Evolutionary conservation across 2,329 filamentous ascomycete genomes (phyloP).

Genomic region (Cercospora sesami): DNA sequence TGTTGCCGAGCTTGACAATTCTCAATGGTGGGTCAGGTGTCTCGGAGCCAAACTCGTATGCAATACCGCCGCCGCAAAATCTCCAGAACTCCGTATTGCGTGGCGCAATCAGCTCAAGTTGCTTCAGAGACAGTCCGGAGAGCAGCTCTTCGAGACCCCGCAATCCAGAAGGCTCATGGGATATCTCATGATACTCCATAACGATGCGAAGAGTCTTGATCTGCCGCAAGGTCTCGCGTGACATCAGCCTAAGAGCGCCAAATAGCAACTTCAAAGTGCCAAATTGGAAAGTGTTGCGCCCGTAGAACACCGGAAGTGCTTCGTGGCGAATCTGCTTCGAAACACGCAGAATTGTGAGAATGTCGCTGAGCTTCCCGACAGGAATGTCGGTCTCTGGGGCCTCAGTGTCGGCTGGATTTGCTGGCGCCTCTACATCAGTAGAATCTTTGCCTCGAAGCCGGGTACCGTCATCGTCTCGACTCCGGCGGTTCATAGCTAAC

Average conservation of each 20-base stretch:
- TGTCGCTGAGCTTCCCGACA: not conserved
- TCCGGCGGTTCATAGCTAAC: too few relatives aligned
- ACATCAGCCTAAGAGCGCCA: not conserved
- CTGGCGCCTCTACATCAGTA: too few relatives aligned
- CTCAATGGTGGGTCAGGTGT: not conserved
- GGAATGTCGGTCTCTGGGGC: not conserved
- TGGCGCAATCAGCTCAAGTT: not conserved
- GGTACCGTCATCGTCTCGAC: not conserved
- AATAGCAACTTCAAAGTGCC: not conserved
- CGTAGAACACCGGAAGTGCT: not conserved
- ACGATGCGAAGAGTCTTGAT: not conserved
- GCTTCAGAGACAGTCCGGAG: not conserved
- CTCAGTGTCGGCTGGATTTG: too few relatives aligned
- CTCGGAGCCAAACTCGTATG: not conserved
- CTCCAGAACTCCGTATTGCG: not conserved
- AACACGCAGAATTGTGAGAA: not conserved
- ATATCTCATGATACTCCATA: not conserved
- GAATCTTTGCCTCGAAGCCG: too few relatives aligned
- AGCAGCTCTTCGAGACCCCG: not conserved
- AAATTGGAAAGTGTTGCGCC: not conserved
- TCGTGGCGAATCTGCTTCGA: not conserved
- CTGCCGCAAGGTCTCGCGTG: not conserved
- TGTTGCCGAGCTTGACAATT: not conserved
- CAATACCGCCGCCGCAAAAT: too few relatives aligned
- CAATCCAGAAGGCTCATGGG: not conserved